Evolutionary conservation across 2,329 filamentous ascomycete species (phyloP), one percentile per base, ranked within the genome.

Genomic region (Pseudodiploospora longispora): DNA sequence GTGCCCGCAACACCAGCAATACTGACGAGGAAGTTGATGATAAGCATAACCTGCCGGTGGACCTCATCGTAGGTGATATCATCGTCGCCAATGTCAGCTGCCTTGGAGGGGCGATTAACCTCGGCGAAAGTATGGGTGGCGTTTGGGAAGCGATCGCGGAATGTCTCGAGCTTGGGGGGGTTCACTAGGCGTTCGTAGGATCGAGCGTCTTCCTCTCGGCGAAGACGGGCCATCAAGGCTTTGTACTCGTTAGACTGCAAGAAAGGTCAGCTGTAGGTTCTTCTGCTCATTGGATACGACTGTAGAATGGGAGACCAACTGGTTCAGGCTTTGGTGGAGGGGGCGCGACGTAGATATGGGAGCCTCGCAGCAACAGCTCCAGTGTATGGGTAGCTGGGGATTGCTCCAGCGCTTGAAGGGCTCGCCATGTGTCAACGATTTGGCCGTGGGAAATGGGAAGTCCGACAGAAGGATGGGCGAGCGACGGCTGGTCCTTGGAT

Each of bases 11-110:
- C 85, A 37, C 90, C 87, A 3, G 91, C 69, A 42, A 96, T 85
- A 41, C 87, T 95, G 42, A 95, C 73, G 34, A 96, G 68, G 41
- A 97, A 88, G 62, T 97, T 98, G 56, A 95, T 74, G 41, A 97
- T 88, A 6, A 97, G 71, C 36, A 85, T 82, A 45, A 93, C 68
- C 57, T 93, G 87, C n/a, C 85, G 75, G 59, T 91, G 84, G 1
- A 93, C 72, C 48, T 93, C 86, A 32, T 77, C 75, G 50, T 82
- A 82, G 3, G 80, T 82, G 3, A 85, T 67, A 2, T 83, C 81
- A 49, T 87, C 84, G 51, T 78, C 69, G 46, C 74, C 72, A 5
- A 69, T 56, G 46, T 75, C 75, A 28, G 65, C 63, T 12, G 64
- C 59, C 35, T 61, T 70, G 27, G 60, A 66, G 0, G 71, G 72